Conservation (phyloP, 73 alveolate genomes). For the Breviolum minutum region DNA sequence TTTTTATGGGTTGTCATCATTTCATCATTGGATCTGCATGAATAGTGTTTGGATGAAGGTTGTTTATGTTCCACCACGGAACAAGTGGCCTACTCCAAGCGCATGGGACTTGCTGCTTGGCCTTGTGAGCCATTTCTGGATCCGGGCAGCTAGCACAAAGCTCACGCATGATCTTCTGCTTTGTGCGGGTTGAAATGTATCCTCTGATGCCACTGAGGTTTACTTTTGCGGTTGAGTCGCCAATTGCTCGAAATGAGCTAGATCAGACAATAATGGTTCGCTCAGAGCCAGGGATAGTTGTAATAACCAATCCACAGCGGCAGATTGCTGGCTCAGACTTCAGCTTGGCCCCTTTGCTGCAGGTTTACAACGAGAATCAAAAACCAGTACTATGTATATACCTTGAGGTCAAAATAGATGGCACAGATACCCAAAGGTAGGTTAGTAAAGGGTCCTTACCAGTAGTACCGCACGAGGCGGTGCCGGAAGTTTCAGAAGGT, state of each 20-base stretch:
- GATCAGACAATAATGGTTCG: constrained; percentile 1
- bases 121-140: neutral
- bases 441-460: too few species aligned
- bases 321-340: constrained; percentile 88
- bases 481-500: too few species aligned
- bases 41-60: neutral
- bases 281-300: constrained; percentile 72
- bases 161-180: neutral
- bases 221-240: constrained; percentile 59
- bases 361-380: neutral
- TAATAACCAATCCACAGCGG: constrained; percentile 35
- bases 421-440: too few species aligned
- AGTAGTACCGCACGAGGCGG: too few species aligned
- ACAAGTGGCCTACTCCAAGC: constrained; percentile 81
- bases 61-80: constrained; percentile 54
- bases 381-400: too few species aligned
- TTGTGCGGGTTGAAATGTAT: neutral
- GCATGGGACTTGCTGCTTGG: constrained; percentile 54
- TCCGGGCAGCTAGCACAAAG: neutral
- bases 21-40: too few species aligned
- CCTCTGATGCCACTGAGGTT: neutral
- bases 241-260: neutral
- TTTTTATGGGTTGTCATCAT: neutral
- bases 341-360: constrained; percentile 48
- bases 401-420: too few species aligned